Base-by-base conservation (phyloP, 805 yeast genomes). In the Yamadazyma nakazawae region DNA sequence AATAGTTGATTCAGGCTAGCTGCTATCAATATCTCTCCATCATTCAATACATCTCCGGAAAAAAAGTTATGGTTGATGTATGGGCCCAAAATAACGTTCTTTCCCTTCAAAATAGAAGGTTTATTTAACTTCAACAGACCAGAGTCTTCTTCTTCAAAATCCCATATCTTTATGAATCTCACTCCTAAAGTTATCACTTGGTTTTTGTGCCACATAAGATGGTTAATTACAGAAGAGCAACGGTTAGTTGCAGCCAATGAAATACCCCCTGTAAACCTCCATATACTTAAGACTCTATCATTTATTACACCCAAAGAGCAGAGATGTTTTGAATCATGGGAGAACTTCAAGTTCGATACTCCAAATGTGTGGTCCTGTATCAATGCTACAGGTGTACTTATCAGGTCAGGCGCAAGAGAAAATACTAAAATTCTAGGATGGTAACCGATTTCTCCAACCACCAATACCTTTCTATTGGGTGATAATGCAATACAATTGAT, bases 381-480 rank as follows among this genome's bases (percentile, higher is more conserved):
- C 13, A 75, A 66, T 8, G 78, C 76, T 6, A 82, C 60, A 0
- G 88, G 87, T n/a, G 57, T 61, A 5, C 64, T 56, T 11, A 67
- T 56, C 40, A 80, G 70, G 50, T 74, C 74, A 13, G 74, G 68
- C 0, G 83, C 82, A 13, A 82, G 62, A 2, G 87, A 81, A 55
- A 75, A 84, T 12, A 84, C 54, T 17, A 83, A 62, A 1, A 85
- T 72, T 16, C 90, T 67, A 1, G 92, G 92, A 52, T 75, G 80
- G 50, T 81, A 82, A 0, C 91, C 91, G 0, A 74, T 61, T 57
- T 85, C 92, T 2, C 92, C 92, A 13, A 84, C 79, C 0, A 89
- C 89, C 21, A 85, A 59, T 4, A 79, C 53, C 38, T 62, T 69
- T 34, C 68, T 72, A 56, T 79, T 77, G 0, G 85, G 80, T 0